phyloP scores from a whole-genome alignment of 2,329 filamentous ascomycete genomes.

The Botryosphaeria dothidea region DNA sequence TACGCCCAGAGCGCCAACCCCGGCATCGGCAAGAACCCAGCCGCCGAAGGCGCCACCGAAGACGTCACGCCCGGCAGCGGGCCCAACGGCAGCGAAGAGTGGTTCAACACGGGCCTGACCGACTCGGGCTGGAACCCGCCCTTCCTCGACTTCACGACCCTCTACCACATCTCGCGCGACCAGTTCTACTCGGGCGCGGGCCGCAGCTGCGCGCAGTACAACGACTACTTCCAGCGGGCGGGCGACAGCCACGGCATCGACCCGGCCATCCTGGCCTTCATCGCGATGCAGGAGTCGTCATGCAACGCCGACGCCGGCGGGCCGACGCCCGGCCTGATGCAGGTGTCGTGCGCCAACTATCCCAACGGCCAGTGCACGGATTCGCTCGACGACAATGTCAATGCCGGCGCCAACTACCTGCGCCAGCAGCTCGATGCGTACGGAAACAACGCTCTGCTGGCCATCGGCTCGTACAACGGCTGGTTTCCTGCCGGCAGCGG shows the following conservation, averaged over 20 bases:
- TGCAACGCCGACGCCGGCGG: conserved; percentile 39
- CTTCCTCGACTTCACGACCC: conserved; percentile 32
- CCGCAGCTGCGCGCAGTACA: conserved; percentile 32
- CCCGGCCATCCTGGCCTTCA: conserved; percentile 37
- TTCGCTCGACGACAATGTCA: conserved; percentile 37
- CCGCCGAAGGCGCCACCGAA: conserved; percentile 20
- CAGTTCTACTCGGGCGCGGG: conserved; percentile 32
- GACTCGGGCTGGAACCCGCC: conserved; percentile 37
- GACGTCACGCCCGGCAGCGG: conserved; percentile 21
- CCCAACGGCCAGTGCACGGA: conserved; percentile 36
- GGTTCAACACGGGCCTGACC: conserved; percentile 34
- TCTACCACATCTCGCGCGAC: conserved; percentile 29
- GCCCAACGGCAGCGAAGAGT: conserved; percentile 27
- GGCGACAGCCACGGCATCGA: conserved; percentile 35
- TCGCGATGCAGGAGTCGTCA: conserved; percentile 38
- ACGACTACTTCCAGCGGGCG: conserved; percentile 35
- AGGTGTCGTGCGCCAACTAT: conserved; percentile 39
- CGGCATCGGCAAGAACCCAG: conserved; percentile 6
- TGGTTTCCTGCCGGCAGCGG: conserved; percentile 36
- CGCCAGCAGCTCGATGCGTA: conserved; percentile 26
- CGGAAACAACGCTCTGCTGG: conserved; percentile 34
- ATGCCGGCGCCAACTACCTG: conserved; percentile 38
- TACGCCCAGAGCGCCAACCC: not conserved
- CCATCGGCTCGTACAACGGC: conserved; percentile 39
- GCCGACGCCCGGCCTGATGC: conserved; percentile 39